phyloP scores from a whole-genome alignment of 306 rosid genomes.

The Datisca glomerata region DNA sequence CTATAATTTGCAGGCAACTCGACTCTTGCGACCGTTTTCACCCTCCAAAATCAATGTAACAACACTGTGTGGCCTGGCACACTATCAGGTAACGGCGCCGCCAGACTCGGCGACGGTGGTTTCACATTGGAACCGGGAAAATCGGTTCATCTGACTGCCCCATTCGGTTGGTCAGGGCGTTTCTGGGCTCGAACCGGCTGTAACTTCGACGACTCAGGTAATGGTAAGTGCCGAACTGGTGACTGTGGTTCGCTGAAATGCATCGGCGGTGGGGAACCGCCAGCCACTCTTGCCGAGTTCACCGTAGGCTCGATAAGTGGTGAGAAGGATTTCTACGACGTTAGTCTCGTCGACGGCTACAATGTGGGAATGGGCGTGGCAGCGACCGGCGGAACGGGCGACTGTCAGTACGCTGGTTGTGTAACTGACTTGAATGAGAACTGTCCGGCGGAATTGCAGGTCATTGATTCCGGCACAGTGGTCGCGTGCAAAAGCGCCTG shows the following conservation, averaged over 20 bases:
- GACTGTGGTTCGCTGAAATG: slow-evolving; percentile 58
- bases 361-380: slow-evolving; percentile 61
- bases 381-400: slow-evolving; percentile 67
- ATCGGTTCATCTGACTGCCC: slow-evolving; percentile 29
- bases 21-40: slow-evolving; percentile 34
- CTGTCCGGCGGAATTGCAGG: slow-evolving; percentile 59
- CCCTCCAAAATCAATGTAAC: slow-evolving; percentile 48
- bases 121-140: slow-evolving; percentile 34
- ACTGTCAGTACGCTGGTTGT: slow-evolving; percentile 84
- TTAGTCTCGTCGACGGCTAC: slow-evolving; percentile 88
- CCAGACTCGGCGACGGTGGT: slow-evolving; percentile 51
- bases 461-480: slow-evolving; percentile 22
- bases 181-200: slow-evolving; percentile 81
- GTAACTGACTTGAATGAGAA: slow-evolving; percentile 39
- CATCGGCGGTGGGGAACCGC: slow-evolving; percentile 44
- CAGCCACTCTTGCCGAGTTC: slow-evolving; percentile 61
- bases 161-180: slow-evolving; percentile 80
- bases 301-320: slow-evolving; percentile 22
- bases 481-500: slow-evolving; percentile 93
- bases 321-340: slow-evolving; percentile 69
- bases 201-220: slow-evolving; percentile 41
- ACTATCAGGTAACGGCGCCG: slow-evolving; percentile 55
- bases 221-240: slow-evolving; percentile 50
- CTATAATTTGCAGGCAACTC: slow-evolving; percentile 24
- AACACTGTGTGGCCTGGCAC: slow-evolving; percentile 75